Conservation (phyloP, 148 eudicot genomes). For the Spergularia bocconei region DNA sequence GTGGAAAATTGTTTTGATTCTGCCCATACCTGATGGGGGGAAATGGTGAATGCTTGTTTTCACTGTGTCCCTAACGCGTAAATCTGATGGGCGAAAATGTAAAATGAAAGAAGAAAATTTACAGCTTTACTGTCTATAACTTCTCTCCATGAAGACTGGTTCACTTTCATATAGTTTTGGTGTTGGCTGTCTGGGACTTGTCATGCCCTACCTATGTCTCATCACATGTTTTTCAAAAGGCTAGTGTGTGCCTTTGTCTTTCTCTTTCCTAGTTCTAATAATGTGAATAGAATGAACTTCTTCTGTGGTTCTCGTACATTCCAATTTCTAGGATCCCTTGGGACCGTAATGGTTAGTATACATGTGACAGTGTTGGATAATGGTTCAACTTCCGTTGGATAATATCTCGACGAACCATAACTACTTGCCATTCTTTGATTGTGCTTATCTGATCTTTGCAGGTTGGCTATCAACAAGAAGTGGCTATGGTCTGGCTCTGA, state of each 20-base stretch:
- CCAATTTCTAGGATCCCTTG: conserved; percentile 1
- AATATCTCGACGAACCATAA: not conserved
- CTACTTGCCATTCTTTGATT: not conserved
- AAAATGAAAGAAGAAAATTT: not conserved
- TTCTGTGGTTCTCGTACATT: not conserved
- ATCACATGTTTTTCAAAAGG: conserved; percentile 7
- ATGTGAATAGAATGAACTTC: not conserved
- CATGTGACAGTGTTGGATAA: conserved; percentile 3
- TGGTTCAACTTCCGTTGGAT: not conserved
- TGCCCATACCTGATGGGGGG: too few species aligned
- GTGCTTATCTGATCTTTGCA: conserved; percentile 11
- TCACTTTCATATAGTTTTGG: not conserved
- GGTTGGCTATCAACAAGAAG: conserved; percentile 17
- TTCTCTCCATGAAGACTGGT: not conserved
- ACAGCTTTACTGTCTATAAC: not conserved
- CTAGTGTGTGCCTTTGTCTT: conserved; percentile 9
- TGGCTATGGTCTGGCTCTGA: not conserved
- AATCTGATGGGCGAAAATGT: too few species aligned
- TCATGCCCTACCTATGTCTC: conserved; percentile 5
- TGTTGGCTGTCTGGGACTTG: conserved; percentile 8
- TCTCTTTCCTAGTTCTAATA: not conserved
- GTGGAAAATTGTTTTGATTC: too few species aligned
- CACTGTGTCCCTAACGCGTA: too few species aligned
- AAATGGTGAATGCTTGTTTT: too few species aligned
- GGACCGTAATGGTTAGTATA: not conserved